Evolutionary conservation across 179 eudicot genomes (phyloP).

Genomic region (Amaranthus tricolor): DNA sequence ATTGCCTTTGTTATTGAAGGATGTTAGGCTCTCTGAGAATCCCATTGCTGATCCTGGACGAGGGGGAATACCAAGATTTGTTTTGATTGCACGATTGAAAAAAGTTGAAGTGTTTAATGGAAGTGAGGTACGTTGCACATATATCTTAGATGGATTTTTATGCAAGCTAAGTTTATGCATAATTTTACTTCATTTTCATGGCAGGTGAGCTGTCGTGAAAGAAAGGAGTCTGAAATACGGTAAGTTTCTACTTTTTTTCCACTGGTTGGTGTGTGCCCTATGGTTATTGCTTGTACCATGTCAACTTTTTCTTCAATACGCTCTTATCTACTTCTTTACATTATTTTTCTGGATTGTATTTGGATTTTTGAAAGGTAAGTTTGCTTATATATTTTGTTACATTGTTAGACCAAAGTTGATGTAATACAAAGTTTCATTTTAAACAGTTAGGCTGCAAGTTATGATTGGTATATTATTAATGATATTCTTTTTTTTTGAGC

Average conservation of each 20-base stretch:
- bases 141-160: conserved; percentile 3
- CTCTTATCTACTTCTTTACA: conserved; percentile 1
- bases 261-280: neutral
- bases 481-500: no score
- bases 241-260: conserved; percentile 26
- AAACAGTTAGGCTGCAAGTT: no score
- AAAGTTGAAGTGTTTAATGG: conserved; percentile 75
- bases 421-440: neutral
- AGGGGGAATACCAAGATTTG: conserved; percentile 85
- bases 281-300: neutral
- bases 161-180: conserved; percentile 12
- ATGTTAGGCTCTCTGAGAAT: conserved; percentile 80
- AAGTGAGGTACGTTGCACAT: conserved; percentile 66
- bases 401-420: neutral
- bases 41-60: conserved; percentile 75
- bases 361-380: neutral
- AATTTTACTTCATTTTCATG: conserved; percentile 24
- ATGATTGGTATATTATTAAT: no score
- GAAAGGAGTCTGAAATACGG: conserved; percentile 97
- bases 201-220: conserved; percentile 76
- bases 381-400: neutral
- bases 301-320: neutral
- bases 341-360: neutral
- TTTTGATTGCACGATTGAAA: conserved; percentile 75
- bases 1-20: conserved; percentile 38